Evolutionary conservation across 208 protist genomes (phyloP).

Genomic region (Trichomonas gallinae): DNA sequence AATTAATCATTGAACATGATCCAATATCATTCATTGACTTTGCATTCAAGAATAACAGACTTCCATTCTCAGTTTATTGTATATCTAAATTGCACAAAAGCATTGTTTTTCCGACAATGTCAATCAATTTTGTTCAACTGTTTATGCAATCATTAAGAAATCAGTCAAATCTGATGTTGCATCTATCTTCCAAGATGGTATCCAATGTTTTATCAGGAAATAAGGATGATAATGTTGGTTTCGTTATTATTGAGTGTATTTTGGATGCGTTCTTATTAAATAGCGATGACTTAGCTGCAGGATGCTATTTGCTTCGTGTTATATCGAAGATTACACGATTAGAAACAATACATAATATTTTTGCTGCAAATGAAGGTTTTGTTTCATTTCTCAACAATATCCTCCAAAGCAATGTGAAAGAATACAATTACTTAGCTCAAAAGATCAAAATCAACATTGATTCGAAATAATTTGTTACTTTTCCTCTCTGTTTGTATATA

Average conservation of each 20-base stretch:
- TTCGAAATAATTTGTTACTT: too few relatives aligned
- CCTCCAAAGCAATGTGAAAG: not conserved
- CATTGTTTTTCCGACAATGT: not conserved
- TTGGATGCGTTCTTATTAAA: not conserved
- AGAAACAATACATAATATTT: not conserved
- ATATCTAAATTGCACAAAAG: not conserved
- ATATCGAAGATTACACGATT: not conserved
- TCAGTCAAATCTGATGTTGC: not conserved
- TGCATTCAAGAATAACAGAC: not conserved
- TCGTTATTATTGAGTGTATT: not conserved
- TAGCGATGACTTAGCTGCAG: not conserved
- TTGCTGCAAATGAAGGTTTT: not conserved
- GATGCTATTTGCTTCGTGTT: not conserved
- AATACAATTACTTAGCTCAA: not conserved
- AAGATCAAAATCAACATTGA: not conserved
- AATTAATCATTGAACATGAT: not conserved
- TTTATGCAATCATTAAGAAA: not conserved
- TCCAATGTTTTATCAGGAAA: not conserved
- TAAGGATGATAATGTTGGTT: not conserved
- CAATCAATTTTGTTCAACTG: not conserved
- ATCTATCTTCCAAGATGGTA: not conserved
- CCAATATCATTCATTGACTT: not conserved
- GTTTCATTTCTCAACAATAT: not conserved
- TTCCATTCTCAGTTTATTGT: not conserved
- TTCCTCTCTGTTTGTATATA: too few relatives aligned